A percentile compares a stretch with the other conserved stretches of the same genome.
These are phyloP conservation scores for Serendipita sp. DNA, from an alignment of 768 basidiomycete genomes.

Conservation along the genomic window DNA sequence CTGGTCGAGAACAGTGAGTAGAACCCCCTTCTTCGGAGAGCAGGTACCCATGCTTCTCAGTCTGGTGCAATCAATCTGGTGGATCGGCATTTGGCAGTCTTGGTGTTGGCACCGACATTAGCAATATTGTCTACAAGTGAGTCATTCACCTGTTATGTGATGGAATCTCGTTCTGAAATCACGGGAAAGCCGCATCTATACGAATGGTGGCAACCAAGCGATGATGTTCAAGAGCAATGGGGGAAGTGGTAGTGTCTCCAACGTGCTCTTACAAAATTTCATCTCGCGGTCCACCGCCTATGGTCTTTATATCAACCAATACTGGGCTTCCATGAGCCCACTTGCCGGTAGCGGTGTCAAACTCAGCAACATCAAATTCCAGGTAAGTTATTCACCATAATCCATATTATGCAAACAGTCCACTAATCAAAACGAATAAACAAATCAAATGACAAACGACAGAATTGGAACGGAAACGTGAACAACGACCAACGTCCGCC, in stretches of 20 bases:
- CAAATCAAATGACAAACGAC: neutral
- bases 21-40: too few relatives aligned
- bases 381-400: too few relatives aligned
- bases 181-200: slow-evolving; percentile 6
- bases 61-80: slow-evolving; percentile 19
- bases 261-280: slow-evolving; percentile 20
- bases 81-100: slow-evolving; percentile 5
- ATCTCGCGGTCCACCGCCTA: slow-evolving; percentile 18
- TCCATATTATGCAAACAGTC: too few relatives aligned
- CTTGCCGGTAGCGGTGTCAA: slow-evolving; percentile 17
- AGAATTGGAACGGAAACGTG: slow-evolving; percentile 17
- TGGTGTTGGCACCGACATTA: neutral
- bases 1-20: slow-evolving; percentile 16
- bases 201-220: slow-evolving; percentile 19
- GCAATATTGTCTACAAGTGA: slow-evolving; percentile 3
- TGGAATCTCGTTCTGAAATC: neutral
- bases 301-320: slow-evolving; percentile 18
- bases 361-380: slow-evolving; percentile 18
- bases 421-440: too few relatives aligned
- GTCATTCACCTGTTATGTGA: neutral
- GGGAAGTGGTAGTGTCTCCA: slow-evolving; percentile 15
- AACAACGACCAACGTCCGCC: slow-evolving; percentile 16
- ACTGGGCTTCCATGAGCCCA: slow-evolving; percentile 16
- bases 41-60: too few relatives aligned
- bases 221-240: slow-evolving; percentile 19